Base-by-base conservation (phyloP, 176 grass and related monocot genomes). In the Microstegium vimineum region DNA sequence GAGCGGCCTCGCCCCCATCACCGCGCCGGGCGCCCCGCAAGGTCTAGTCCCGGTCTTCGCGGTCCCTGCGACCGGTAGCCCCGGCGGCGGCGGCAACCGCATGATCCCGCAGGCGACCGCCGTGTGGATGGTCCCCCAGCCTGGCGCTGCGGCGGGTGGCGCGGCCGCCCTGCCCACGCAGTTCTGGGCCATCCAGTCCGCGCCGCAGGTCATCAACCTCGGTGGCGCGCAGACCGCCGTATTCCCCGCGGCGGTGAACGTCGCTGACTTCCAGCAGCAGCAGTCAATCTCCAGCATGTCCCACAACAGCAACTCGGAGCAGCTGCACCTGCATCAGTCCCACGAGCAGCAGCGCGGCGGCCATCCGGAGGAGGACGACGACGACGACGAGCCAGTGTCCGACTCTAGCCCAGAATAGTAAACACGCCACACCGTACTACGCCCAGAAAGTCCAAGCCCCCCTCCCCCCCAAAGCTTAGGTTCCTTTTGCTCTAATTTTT, bases 11-110 rank as follows among this genome's bases (percentile, higher is more conserved):
- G 90, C 92, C 0, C 92, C 95, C 20, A 88, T 95, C 15, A 51
- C 64, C 23, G 79, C 85, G 43, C 66, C 86, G 2, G 66, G 77
- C 2, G 83, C 81, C 0, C 86, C 81, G 1, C 84, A 91, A 7
- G 95, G 95, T 0, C 74, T 98, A 66, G 90, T 95, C 10, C 92
- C 95, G 0, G 82, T 97, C 62, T 94, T 94, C 71, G 94, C 94
- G 6, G 68, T 94, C 18, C 88, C 88, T 0, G 75, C 84, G 27
- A 20, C 78, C 4, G 73, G 80, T 1, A 77, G 79, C 11, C 33
- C 89, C 23, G 82, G 26, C 3, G 9, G 36, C 2, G 13, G 30
- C 4, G 79, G 14, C 14, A 74, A 12, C 88, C 88, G 84, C 83
- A 86, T 90, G 84, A 79, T 97, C 43, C 94, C 94, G 0, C 90